Conservation (phyloP, 257 asterid species). For the Paulownia fortunei region DNA sequence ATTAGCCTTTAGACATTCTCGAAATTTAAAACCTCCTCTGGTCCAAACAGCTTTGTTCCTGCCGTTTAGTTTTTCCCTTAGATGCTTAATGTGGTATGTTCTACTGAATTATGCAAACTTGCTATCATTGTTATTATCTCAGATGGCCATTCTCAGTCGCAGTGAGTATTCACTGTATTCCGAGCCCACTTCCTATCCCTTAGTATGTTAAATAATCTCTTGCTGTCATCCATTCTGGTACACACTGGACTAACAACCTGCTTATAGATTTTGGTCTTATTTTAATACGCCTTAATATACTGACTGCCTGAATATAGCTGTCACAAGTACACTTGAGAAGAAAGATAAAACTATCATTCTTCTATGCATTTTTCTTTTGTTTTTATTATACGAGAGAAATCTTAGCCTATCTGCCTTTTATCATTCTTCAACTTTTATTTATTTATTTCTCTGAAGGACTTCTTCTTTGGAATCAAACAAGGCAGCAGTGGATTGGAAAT, state of each 20-base stretch:
- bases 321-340: background rate
- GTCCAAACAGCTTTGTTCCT: background rate
- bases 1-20: no score
- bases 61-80: no score
- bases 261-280: no score
- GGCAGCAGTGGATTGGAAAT: constrained; percentile 71
- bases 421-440: background rate
- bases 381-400: background rate
- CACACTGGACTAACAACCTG: background rate
- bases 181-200: background rate
- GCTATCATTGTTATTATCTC: no score
- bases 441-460: constrained; percentile 49
- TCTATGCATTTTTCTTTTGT: background rate
- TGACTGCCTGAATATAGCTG: no score
- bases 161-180: no score
- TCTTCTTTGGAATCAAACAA: constrained; percentile 72
- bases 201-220: no score
- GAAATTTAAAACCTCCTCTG: background rate
- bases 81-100: no score
- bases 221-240: background rate
- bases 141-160: no score
- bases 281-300: no score
- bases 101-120: no score
- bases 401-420: background rate
- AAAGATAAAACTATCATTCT: background rate